Evolutionary conservation across 495 filamentous ascomycete species (phyloP).

Genomic region (Xylaria curta): DNA sequence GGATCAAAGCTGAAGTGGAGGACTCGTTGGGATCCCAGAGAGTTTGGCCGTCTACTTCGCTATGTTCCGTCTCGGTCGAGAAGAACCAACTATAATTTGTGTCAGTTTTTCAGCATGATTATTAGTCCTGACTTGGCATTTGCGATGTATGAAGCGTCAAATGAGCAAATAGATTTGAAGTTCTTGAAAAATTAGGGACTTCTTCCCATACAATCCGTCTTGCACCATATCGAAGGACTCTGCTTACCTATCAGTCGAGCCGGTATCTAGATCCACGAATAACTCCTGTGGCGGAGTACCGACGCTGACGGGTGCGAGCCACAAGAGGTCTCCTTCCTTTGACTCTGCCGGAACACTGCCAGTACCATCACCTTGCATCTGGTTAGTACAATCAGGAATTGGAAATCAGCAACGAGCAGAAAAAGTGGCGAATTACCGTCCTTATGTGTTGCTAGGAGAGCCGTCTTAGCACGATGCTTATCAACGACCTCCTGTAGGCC

Average conservation of each 20-base stretch:
- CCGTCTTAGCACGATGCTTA: slow-evolving; percentile 30
- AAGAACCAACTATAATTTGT: slow-evolving; percentile 57
- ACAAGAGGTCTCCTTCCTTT: slow-evolving; percentile 61
- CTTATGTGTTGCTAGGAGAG: slow-evolving; percentile 25
- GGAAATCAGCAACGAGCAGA: not conserved
- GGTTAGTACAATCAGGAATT: not conserved
- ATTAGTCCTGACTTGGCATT: not conserved
- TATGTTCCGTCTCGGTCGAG: slow-evolving; percentile 62
- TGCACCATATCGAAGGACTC: not conserved
- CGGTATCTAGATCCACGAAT: slow-evolving; percentile 75
- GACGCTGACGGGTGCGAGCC: slow-evolving; percentile 67
- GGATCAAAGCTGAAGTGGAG: slow-evolving; percentile 59
- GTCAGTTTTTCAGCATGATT: slow-evolving; percentile 20
- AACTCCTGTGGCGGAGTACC: slow-evolving; percentile 73
- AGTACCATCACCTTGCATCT: slow-evolving; percentile 20
- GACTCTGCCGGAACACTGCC: slow-evolving; percentile 32
- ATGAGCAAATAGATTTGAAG: not conserved
- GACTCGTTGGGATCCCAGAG: slow-evolving; percentile 66
- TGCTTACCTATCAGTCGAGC: slow-evolving; percentile 77
- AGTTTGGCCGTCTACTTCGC: slow-evolving; percentile 47
- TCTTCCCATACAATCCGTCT: not conserved
- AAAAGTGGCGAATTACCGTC: slow-evolving; percentile 20
- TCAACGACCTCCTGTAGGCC: slow-evolving; percentile 39
- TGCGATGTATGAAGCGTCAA: not conserved
- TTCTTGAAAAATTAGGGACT: not conserved